Conservation (phyloP, 495 filamentous ascomycete genomes). For the Penicillium taxi region DNA sequence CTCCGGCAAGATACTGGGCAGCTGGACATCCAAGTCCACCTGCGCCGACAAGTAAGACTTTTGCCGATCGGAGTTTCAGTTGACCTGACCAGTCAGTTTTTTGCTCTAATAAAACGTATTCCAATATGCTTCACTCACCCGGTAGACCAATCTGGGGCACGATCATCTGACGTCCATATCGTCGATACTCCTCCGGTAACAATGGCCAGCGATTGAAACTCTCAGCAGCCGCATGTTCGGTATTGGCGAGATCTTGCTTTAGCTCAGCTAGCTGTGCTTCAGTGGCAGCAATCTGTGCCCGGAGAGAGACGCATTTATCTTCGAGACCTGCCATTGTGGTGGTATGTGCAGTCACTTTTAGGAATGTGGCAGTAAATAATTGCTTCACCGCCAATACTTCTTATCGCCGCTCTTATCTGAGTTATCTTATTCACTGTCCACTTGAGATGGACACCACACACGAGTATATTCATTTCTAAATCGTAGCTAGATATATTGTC, state of each 20-base stretch:
- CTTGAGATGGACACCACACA: no score
- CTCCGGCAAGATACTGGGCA: slow-evolving; percentile 79
- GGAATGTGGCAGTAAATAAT: no score
- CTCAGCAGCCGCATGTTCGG: slow-evolving; percentile 22
- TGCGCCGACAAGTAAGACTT: slow-evolving; percentile 79
- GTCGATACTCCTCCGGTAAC: slow-evolving; percentile 58
- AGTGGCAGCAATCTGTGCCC: slow-evolving; percentile 32
- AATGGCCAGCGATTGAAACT: slow-evolving; percentile 52
- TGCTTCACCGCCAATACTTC: no score
- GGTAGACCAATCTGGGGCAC: slow-evolving; percentile 74
- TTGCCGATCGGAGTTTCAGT: slow-evolving; percentile 60
- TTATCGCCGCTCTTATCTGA: no score
- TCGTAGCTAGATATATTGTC: no score
- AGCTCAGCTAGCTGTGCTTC: slow-evolving; percentile 31
- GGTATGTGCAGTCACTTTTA: no score
- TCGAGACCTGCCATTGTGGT: slow-evolving; percentile 22
- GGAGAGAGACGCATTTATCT: slow-evolving; percentile 31
- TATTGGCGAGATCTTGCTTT: slow-evolving; percentile 30
- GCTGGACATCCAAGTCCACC: slow-evolving; percentile 91
- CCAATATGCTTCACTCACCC: slow-evolving; percentile 35
- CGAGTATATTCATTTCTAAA: no score
- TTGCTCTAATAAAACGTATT: neutral
- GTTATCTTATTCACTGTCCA: no score
- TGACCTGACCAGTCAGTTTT: slow-evolving; percentile 51
- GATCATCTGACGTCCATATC: slow-evolving; percentile 91